Evolutionary conservation across 345 rosid genomes (phyloP).

Genomic region (Melastoma malabathricum): DNA sequence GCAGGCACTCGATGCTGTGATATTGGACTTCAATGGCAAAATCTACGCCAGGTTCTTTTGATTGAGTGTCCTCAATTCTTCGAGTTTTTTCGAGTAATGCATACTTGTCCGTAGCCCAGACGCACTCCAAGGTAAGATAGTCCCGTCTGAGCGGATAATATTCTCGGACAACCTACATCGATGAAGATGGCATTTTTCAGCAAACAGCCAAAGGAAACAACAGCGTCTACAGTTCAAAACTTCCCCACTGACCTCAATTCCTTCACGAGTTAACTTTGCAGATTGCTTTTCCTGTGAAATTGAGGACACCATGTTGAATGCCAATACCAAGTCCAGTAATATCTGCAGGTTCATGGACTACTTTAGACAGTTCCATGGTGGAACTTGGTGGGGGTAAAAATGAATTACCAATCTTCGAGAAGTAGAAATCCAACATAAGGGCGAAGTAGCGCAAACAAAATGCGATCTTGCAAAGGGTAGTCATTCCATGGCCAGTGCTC

Average conservation of each 20-base stretch:
- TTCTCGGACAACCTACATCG: constrained; percentile 55
- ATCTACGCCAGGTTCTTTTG: constrained; percentile 13
- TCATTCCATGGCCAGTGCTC: too few relatives aligned
- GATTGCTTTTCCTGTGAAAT: constrained; percentile 64
- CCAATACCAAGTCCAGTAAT: constrained; percentile 52
- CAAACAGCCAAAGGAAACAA: neutral
- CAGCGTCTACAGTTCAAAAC: neutral
- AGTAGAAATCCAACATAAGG: too few relatives aligned
- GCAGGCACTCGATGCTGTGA: constrained; percentile 30
- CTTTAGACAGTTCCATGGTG: too few relatives aligned
- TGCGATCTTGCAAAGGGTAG: too few relatives aligned
- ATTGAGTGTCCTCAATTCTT: constrained; percentile 17
- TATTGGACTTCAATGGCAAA: constrained; percentile 29
- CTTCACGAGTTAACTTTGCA: constrained; percentile 47
- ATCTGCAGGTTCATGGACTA: constrained; percentile 28
- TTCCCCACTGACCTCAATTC: constrained; percentile 48
- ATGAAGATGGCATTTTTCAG: neutral
- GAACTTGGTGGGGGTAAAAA: too few relatives aligned
- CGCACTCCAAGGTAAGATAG: constrained; percentile 39
- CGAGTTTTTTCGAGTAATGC: constrained; percentile 36
- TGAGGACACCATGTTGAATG: constrained; percentile 56
- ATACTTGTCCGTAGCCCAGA: constrained; percentile 55
- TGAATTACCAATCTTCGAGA: too few relatives aligned
- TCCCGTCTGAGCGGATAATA: constrained; percentile 47
- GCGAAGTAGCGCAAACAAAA: too few relatives aligned